phyloP scores from a whole-genome alignment of 176 grass and related monocot genomes.

The Zea luxurians region DNA sequence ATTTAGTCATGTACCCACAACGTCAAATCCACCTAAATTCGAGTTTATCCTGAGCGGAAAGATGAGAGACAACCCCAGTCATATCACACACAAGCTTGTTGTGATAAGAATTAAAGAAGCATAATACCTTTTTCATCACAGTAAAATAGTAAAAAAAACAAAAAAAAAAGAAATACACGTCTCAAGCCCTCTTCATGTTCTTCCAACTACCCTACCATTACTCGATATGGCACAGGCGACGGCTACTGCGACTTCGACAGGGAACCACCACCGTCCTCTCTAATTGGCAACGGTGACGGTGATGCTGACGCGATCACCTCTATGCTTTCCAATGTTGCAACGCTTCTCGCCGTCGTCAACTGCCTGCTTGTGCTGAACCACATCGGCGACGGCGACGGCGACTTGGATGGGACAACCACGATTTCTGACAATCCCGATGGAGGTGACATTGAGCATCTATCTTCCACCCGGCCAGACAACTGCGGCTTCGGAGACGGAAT shows the following conservation, averaged over 20 bases:
- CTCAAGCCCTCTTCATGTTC: background rate
- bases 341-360: constrained; percentile 14
- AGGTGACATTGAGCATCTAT: background rate
- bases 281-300: background rate
- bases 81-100: background rate
- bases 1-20: too few species aligned
- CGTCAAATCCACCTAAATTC: background rate
- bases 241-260: constrained; percentile 30
- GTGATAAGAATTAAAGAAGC: background rate
- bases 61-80: background rate
- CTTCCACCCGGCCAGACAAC: background rate
- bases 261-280: constrained; percentile 29
- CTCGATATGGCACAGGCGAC: background rate
- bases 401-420: constrained; percentile 18
- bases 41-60: background rate
- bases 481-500: constrained; percentile 25
- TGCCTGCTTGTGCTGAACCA: background rate
- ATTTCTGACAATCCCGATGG: constrained; percentile 10
- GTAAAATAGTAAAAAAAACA: background rate
- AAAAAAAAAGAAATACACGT: background rate
- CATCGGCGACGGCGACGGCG: constrained; percentile 18
- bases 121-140: background rate
- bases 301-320: constrained; percentile 12
- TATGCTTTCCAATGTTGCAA: constrained; percentile 5
- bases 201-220: background rate